Conservation (phyloP, 2,329 filamentous ascomycete genomes). For the Hypoxylon sp. region DNA sequence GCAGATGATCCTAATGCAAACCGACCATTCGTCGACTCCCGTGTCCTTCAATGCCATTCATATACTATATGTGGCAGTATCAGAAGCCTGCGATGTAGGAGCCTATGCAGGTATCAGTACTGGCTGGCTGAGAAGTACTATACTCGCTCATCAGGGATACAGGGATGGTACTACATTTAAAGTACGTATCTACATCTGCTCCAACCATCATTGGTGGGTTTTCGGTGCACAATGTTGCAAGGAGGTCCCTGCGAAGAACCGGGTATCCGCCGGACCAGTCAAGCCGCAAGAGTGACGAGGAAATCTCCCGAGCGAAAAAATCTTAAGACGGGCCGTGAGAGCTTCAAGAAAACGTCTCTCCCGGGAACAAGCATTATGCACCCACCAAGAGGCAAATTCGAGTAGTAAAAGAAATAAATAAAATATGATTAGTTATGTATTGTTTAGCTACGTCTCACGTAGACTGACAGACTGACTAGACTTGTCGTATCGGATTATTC, state of each 20-base stretch:
- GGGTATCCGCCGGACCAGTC: slow-evolving; percentile 43
- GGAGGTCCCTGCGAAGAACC: slow-evolving; percentile 40
- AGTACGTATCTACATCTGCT: slow-evolving; percentile 19
- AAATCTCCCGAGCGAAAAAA: slow-evolving; percentile 34
- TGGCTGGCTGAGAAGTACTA: slow-evolving; percentile 13
- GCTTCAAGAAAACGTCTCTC: slow-evolving; percentile 38
- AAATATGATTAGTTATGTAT: slow-evolving; percentile 24
- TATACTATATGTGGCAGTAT: slow-evolving; percentile 24
- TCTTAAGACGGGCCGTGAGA: slow-evolving; percentile 39
- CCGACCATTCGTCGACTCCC: slow-evolving; percentile 30
- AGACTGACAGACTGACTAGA: slow-evolving; percentile 12
- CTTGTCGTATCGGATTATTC: slow-evolving; percentile 28
- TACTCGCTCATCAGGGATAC: slow-evolving; percentile 16
- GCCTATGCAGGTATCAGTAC: slow-evolving; percentile 27
- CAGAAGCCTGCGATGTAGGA: slow-evolving; percentile 17
- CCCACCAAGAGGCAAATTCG: slow-evolving; percentile 27
- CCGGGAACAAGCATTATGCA: slow-evolving; percentile 36
- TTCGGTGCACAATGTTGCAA: slow-evolving; percentile 28
- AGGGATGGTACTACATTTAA: neutral
- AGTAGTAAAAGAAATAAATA: neutral
- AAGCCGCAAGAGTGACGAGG: slow-evolving; percentile 46
- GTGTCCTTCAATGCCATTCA: slow-evolving; percentile 25
- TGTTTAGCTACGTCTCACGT: slow-evolving; percentile 20
- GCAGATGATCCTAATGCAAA: slow-evolving; percentile 40
- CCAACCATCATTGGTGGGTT: slow-evolving; percentile 37